phyloP scores from a whole-genome alignment of 1,284 basidiomycete genomes.

The Ganoderma lucidum region DNA sequence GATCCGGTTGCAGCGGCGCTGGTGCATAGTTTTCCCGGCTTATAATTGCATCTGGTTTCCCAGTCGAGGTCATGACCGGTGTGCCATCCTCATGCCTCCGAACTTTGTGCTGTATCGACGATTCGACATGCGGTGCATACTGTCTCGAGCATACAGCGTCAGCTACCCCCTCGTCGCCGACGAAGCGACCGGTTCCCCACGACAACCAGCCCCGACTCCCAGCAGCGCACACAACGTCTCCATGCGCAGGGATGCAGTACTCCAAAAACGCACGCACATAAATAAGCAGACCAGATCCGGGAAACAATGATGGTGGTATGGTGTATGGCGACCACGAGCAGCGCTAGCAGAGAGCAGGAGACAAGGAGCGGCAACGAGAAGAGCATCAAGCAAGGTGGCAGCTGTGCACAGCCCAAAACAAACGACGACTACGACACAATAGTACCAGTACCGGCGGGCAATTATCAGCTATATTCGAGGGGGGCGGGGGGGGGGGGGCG shows the following conservation, averaged over 20 bases:
- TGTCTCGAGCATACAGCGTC: too few species aligned
- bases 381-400: not conserved
- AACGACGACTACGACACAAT: not conserved
- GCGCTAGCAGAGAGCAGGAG: not conserved
- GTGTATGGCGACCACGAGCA: not conserved
- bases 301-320: not conserved
- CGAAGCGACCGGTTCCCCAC: not conserved
- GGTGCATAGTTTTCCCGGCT: too few species aligned
- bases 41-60: too few species aligned
- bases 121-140: too few species aligned
- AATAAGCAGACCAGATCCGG: constrained; percentile 8
- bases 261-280: constrained; percentile 12
- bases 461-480: not conserved
- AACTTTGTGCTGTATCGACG: too few species aligned
- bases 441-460: not conserved
- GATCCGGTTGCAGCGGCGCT: too few species aligned
- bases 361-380: not conserved
- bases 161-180: not conserved
- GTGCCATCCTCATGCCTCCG: too few species aligned
- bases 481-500: not conserved
- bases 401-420: not conserved
- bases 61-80: too few species aligned
- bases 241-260: not conserved
- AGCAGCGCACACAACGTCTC: not conserved
- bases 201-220: not conserved